Evolutionary conservation across 768 basidiomycete species (phyloP), one percentile per base, ranked within the genome.

Genomic region (Russula compacta): DNA sequence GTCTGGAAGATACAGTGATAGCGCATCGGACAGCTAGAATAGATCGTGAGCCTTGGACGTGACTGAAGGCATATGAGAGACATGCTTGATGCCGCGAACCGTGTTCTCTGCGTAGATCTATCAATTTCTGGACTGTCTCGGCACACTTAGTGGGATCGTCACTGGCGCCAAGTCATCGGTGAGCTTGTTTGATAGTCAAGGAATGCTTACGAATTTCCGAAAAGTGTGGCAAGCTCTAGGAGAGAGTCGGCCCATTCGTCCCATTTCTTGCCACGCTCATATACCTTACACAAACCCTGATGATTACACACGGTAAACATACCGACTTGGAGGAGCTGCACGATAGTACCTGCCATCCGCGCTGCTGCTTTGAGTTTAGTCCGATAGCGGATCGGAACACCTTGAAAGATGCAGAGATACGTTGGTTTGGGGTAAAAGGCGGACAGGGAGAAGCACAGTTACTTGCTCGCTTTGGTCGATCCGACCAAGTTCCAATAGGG

Each of bases 401-500:
- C 92, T 95, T 67, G 87, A 67, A 35, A 36, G 62, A 40, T 15
- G 48, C 15, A 57, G 54, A 50, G 68, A 72, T 52, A 71, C 66
- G 24, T 58, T 51, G 52, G 58, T 19, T 49, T 66, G 42, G 47
- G 44, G 50, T 51, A 19, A 36, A 49, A 33, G 24, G 42, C 54
- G 40, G 50, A 42, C 35, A 15, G 48, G 12, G 51, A 56, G 53
- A 51, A 35, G 11, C 36, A 48, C 63, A 58, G 77, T 79, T 81
- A 95, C 94, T 83, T 87, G 83, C 77, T 98, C 94, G 76, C 93
- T 88, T 70, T 85, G 76, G 42, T 84, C 81, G 21, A 76, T 71
- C 56, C 89, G 80, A 32, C 83, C 83, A 2, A 95, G 76, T 69
- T 95, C 91, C 11, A 92, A 76, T 24, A 81, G 77, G 1, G 97